phyloP scores from a whole-genome alignment of 495 filamentous ascomycete genomes.

The Penicillium mononematosum region DNA sequence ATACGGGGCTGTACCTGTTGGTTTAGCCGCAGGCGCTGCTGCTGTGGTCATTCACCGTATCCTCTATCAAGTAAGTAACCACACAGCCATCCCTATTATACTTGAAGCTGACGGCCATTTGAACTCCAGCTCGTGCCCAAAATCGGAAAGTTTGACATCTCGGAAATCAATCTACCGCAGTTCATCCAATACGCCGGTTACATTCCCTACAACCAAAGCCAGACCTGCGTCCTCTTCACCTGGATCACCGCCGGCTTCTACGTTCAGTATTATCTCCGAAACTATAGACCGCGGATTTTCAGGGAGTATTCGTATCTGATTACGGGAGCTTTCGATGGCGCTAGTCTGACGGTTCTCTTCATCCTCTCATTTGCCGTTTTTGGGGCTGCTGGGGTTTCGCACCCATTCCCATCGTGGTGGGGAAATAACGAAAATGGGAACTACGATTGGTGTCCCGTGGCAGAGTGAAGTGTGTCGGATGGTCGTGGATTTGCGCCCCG shows the following conservation, averaged over 20 bases:
- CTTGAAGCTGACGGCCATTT: background rate
- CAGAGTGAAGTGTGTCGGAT: background rate
- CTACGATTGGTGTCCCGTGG: constrained; percentile 20
- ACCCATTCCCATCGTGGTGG: constrained; percentile 48
- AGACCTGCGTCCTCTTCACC: constrained; percentile 40
- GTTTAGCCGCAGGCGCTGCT: constrained; percentile 43
- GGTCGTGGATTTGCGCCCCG: too few species aligned
- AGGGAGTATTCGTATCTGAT: constrained; percentile 59
- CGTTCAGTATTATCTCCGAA: constrained; percentile 53
- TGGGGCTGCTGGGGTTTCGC: constrained; percentile 40
- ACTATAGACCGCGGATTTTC: constrained; percentile 49
- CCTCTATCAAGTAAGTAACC: constrained; percentile 33
- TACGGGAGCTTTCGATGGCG: constrained; percentile 56
- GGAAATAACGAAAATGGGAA: constrained; percentile 43
- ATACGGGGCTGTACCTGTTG: constrained; percentile 43
- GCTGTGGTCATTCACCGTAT: constrained; percentile 41
- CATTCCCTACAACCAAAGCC: constrained; percentile 46
- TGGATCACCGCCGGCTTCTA: constrained; percentile 45
- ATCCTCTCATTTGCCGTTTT: constrained; percentile 60
- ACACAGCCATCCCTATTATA: background rate
- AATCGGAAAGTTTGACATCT: constrained; percentile 25
- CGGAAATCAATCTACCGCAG: constrained; percentile 42
- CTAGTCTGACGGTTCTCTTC: constrained; percentile 50
- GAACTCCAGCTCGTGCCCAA: constrained; percentile 33
- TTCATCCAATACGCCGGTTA: constrained; percentile 46